These are phyloP conservation scores for Aspergillus sclerotioniger DNA, from an alignment of 495 filamentous ascomycete species.

Conservation along the genomic window DNA sequence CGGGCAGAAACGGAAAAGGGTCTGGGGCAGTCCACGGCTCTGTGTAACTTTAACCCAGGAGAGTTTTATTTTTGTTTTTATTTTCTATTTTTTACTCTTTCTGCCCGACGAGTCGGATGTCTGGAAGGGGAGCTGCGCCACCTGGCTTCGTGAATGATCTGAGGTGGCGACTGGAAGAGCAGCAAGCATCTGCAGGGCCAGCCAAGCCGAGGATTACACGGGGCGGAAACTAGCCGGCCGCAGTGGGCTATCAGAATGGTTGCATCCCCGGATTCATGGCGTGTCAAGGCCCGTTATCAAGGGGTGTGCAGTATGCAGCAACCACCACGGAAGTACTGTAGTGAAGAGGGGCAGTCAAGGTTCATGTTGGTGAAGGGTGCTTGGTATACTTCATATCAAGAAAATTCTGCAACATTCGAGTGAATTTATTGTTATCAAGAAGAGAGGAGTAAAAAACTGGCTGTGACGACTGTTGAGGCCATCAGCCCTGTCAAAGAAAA, in stretches of 20 bases:
- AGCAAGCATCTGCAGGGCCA: constrained; percentile 19
- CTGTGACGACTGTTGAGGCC: neutral
- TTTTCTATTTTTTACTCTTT: neutral
- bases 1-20: constrained; percentile 16
- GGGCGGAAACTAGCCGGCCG: constrained; percentile 5
- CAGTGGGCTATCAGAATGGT: constrained; percentile 12
- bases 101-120: neutral
- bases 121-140: constrained; percentile 19
- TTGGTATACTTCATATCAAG: too few relatives aligned
- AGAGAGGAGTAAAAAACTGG: neutral
- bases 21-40: constrained; percentile 11
- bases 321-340: too few relatives aligned
- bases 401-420: constrained; percentile 12
- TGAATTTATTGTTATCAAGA: neutral
- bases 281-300: constrained; percentile 13
- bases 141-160: constrained; percentile 13
- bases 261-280: constrained; percentile 22
- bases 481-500: constrained; percentile 8
- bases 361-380: too few relatives aligned
- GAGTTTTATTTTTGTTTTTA: constrained; percentile 2
- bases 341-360: too few relatives aligned
- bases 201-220: constrained; percentile 8
- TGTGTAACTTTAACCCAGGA: constrained; percentile 3
- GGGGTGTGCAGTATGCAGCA: neutral
- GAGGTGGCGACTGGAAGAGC: constrained; percentile 23